A percentile compares a stretch with the other conserved stretches of the same genome.
phyloP scores from a whole-genome alignment of 2,329 filamentous ascomycete species.

The Phialophora tarda region DNA sequence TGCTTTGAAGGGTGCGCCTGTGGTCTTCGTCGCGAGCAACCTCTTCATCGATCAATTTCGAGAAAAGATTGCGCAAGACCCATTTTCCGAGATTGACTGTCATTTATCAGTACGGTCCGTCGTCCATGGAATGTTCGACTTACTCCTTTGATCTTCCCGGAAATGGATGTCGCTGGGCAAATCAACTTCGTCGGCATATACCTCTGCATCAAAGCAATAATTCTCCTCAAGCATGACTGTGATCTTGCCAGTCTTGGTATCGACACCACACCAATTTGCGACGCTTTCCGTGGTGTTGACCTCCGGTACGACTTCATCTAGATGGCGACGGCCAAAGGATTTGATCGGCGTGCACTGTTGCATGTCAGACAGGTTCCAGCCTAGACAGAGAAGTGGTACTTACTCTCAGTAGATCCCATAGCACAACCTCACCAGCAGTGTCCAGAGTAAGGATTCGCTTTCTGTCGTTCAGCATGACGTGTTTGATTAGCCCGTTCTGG shows the following conservation, averaged over 20 bases:
- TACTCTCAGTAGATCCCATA: slow-evolving; percentile 93
- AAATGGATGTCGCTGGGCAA: slow-evolving; percentile 78
- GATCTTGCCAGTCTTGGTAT: slow-evolving; percentile 88
- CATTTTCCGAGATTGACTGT: slow-evolving; percentile 94
- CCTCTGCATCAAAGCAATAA: slow-evolving; percentile 95
- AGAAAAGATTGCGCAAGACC: slow-evolving; percentile 91
- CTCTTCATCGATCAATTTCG: slow-evolving; percentile 86
- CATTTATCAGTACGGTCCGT: slow-evolving; percentile 32
- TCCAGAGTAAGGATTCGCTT: slow-evolving; percentile 88
- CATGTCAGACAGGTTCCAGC: slow-evolving; percentile 5
- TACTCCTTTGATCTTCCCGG: slow-evolving; percentile 90
- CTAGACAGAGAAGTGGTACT: slow-evolving; percentile 37
- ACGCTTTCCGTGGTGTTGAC: slow-evolving; percentile 89
- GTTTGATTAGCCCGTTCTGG: slow-evolving; percentile 92
- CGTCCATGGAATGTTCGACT: slow-evolving; percentile 42
- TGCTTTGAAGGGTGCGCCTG: slow-evolving; percentile 69
- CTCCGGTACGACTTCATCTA: slow-evolving; percentile 87
- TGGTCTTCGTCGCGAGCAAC: slow-evolving; percentile 78
- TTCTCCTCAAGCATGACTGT: slow-evolving; percentile 91
- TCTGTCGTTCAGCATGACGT: slow-evolving; percentile 87
- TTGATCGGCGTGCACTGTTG: slow-evolving; percentile 79
- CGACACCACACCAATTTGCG: slow-evolving; percentile 94
- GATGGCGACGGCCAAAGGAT: slow-evolving; percentile 90
- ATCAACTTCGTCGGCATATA: slow-evolving; percentile 89
- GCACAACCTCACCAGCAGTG: slow-evolving; percentile 88